Evolutionary conservation across 768 basidiomycete genomes (phyloP).

Genomic region (Phlebiopsis flavidoalba): DNA sequence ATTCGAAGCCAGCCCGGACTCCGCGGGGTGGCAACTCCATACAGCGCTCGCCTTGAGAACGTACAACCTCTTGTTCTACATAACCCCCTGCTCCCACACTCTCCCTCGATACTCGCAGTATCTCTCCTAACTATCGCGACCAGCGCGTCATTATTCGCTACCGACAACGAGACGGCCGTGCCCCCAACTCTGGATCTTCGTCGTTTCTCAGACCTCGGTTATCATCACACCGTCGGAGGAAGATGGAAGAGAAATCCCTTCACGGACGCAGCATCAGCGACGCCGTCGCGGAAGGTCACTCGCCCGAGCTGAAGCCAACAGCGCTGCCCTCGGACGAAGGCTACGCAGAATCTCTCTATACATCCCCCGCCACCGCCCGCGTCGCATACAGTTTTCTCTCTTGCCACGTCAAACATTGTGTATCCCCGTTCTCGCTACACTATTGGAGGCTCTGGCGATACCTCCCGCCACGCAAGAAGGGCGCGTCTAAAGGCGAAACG

Average conservation of each 20-base stretch:
- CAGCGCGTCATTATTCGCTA: slow-evolving; percentile 8
- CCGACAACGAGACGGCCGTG: slow-evolving; percentile 7
- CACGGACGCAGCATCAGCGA: neutral
- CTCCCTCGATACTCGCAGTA: neutral
- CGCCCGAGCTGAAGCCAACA: neutral
- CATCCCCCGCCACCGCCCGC: neutral
- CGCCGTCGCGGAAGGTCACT: neutral
- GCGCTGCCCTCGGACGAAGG: neutral
- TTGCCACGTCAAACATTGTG: neutral
- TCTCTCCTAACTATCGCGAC: neutral
- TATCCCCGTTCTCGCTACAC: neutral
- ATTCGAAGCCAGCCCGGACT: neutral
- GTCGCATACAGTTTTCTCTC: neutral
- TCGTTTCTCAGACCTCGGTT: slow-evolving; percentile 10
- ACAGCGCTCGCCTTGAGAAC: neutral
- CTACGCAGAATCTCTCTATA: neutral
- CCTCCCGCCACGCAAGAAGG: neutral
- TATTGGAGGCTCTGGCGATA: neutral
- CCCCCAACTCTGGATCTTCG: slow-evolving; percentile 9
- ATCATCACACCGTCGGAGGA: slow-evolving; percentile 1
- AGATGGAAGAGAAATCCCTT: no score
- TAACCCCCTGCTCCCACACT: neutral
- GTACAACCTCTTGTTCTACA: neutral
- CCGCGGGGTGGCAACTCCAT: neutral
- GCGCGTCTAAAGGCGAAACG: neutral